phyloP scores from a whole-genome alignment of 2,329 filamentous ascomycete species.

The Hypoxylon sp. region DNA sequence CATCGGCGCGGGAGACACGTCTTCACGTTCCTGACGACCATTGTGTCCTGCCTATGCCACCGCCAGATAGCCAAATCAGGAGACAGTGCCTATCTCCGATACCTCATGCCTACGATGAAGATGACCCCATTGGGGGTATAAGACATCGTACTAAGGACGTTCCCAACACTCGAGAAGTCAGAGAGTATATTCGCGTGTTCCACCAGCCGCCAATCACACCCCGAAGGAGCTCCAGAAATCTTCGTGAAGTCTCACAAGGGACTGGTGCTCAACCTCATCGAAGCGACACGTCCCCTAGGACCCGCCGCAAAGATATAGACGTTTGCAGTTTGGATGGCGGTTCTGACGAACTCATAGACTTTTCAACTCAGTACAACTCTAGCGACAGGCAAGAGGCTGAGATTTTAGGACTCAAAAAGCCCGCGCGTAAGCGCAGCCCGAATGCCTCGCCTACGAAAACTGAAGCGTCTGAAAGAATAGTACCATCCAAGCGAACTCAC shows the following conservation, averaged over 20 bases:
- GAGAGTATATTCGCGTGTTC: conserved; percentile 52
- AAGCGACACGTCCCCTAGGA: conserved; percentile 24
- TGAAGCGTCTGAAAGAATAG: conserved; percentile 15
- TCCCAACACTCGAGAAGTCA: conserved; percentile 51
- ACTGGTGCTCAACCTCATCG: conserved; percentile 17
- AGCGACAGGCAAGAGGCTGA: conserved; percentile 27
- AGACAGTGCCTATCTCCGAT: conserved; percentile 27
- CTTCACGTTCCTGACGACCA: conserved; percentile 36
- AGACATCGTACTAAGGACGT: conserved; percentile 37
- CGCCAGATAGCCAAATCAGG: conserved; percentile 39
- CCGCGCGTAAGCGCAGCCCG: conserved; percentile 18
- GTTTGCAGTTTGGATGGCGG: conserved; percentile 53
- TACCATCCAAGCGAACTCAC: conserved; percentile 39
- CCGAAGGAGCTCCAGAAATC: conserved; percentile 48
- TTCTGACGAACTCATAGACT: conserved; percentile 51
- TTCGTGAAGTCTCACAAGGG: conserved; percentile 23
- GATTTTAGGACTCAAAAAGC: conserved; percentile 11
- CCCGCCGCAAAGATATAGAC: conserved; percentile 43
- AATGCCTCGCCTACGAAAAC: conserved; percentile 19
- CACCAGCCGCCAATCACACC: conserved; percentile 50
- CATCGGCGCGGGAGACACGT: conserved; percentile 15
- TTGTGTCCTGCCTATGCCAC: conserved; percentile 48
- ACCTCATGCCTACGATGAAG: conserved; percentile 46
- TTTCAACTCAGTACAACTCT: conserved; percentile 45
- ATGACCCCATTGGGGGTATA: conserved; percentile 40